Percentiles rank a stretch among this genome's conserved stretches.
phyloP scores from a whole-genome alignment of 1,139 yeast species.

The Scheffersomyces titani region DNA sequence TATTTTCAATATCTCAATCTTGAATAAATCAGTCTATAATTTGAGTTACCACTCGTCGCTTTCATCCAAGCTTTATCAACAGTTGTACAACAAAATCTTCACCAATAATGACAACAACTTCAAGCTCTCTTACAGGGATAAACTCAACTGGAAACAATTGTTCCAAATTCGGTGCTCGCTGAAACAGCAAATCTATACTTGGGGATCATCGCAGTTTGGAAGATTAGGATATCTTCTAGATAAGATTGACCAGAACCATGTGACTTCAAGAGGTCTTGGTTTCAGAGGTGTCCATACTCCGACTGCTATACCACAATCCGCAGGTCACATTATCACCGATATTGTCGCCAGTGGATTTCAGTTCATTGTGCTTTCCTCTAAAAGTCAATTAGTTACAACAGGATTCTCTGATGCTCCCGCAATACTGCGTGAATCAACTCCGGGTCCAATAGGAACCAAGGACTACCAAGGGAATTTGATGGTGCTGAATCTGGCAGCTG shows the following conservation, averaged over 20 bases:
- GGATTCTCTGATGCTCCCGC: background rate
- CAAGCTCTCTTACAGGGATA: slow-evolving; percentile 22
- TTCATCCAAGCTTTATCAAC: slow-evolving; percentile 45
- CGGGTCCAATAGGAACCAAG: slow-evolving; percentile 19
- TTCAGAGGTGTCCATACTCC: slow-evolving; percentile 43
- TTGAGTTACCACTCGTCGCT: slow-evolving; percentile 23
- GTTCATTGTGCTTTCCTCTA: background rate
- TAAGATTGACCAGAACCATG: slow-evolving; percentile 29
- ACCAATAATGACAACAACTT: slow-evolving; percentile 30
- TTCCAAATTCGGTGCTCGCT: slow-evolving; percentile 42
- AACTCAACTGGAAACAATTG: slow-evolving; percentile 51
- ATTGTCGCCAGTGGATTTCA: slow-evolving; percentile 63
- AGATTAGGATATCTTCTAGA: slow-evolving; percentile 55
- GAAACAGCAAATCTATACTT: slow-evolving; percentile 52
- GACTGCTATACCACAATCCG: slow-evolving; percentile 30
- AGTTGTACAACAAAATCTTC: slow-evolving; percentile 52
- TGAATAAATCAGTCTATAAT: slow-evolving; percentile 36
- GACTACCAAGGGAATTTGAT: slow-evolving; percentile 13
- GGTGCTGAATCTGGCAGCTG: background rate
- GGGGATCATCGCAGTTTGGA: slow-evolving; percentile 61
- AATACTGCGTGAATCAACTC: slow-evolving; percentile 10
- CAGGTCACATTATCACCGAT: slow-evolving; percentile 48
- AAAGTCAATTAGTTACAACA: background rate
- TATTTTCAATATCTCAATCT: slow-evolving; percentile 46
- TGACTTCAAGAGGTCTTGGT: slow-evolving; percentile 11